Evolutionary conservation across 176 grass and related monocot species (phyloP).

Genomic region (Eragrostis nindensis): DNA sequence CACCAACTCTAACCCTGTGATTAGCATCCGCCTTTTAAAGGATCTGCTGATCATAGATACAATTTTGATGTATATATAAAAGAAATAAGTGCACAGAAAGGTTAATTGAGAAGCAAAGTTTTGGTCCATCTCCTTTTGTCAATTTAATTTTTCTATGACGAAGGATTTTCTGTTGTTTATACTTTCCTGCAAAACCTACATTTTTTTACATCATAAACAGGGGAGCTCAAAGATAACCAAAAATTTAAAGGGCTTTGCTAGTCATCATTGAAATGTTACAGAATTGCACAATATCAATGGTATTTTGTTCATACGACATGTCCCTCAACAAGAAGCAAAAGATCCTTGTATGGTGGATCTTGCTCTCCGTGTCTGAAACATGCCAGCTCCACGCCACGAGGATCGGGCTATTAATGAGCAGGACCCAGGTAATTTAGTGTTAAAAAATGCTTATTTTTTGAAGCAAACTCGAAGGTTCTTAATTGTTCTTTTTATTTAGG

Average conservation of each 20-base stretch:
- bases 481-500: too few relatives aligned
- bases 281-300: not conserved
- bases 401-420: not conserved
- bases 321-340: conserved; percentile 32
- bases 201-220: conserved; percentile 20
- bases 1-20: not conserved
- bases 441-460: too few relatives aligned
- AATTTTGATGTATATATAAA: conserved; percentile 33
- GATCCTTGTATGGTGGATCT: conserved; percentile 52
- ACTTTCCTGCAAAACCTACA: not conserved
- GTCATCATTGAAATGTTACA: not conserved
- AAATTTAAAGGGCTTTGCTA: not conserved
- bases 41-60: conserved; percentile 2
- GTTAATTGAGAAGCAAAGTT: conserved; percentile 33
- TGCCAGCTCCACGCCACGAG: conserved; percentile 6
- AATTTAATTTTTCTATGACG: conserved; percentile 20
- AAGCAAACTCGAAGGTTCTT: too few relatives aligned
- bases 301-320: not conserved
- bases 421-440: too few relatives aligned
- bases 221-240: not conserved
- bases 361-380: conserved; percentile 16
- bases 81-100: conserved; percentile 24
- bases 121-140: conserved; percentile 37
- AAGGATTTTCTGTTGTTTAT: not conserved
- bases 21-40: conserved; percentile 1